phyloP scores from a whole-genome alignment of 164 flowering plant species.

The Dillenia turbinata region DNA sequence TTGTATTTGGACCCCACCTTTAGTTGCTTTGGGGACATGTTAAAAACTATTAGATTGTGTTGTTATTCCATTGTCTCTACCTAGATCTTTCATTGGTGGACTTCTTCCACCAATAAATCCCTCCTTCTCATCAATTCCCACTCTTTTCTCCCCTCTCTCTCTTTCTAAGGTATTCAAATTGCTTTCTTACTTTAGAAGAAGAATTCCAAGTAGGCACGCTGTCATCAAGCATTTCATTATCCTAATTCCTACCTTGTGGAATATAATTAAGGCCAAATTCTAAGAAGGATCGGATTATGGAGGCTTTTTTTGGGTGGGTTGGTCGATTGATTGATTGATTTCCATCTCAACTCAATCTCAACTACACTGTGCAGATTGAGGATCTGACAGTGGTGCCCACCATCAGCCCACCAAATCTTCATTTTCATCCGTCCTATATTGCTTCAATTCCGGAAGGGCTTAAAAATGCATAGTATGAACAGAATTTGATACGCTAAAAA shows the following conservation, averaged over 20 bases:
- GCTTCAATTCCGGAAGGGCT: background rate
- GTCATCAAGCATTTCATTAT: conserved; percentile 34
- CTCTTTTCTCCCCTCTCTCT: conserved; percentile 14
- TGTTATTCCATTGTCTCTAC: conserved; percentile 50
- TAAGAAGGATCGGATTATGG: conserved; percentile 13
- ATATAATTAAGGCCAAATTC: conserved; percentile 15
- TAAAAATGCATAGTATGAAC: background rate
- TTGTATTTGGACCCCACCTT: conserved; percentile 37
- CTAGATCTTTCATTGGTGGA: conserved; percentile 37
- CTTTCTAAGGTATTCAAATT: conserved; percentile 19
- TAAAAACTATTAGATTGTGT: conserved; percentile 43
- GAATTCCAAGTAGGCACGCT: conserved; percentile 43
- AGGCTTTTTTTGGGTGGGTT: conserved; percentile 26
- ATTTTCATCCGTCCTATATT: conserved; percentile 11
- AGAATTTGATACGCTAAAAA: background rate
- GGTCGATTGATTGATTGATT: conserved; percentile 34
- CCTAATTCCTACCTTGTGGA: conserved; percentile 34
- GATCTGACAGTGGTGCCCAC: conserved; percentile 22
- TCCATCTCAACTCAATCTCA: conserved; percentile 15
- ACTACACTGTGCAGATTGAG: conserved; percentile 4
- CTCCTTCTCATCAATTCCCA: conserved; percentile 34
- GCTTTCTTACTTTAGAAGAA: conserved; percentile 21
- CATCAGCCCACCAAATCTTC: conserved; percentile 15
- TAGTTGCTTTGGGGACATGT: conserved; percentile 32
- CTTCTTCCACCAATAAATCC: conserved; percentile 38